phyloP scores from a whole-genome alignment of 225 moss, liverwort and hornwort genomes.

The Bryum argenteum region DNA sequence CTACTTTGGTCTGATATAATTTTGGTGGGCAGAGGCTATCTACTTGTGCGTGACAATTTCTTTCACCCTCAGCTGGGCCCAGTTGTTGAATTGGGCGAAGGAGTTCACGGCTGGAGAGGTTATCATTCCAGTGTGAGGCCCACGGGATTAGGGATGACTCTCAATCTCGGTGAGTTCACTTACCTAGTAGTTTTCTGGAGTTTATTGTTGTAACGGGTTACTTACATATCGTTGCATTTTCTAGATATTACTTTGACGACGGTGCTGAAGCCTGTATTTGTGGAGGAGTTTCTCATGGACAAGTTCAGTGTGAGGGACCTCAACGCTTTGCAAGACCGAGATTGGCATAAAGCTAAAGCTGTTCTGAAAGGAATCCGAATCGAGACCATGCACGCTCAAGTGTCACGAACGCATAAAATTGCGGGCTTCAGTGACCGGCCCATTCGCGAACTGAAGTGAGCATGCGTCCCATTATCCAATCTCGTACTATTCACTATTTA shows the following conservation, averaged over 20 bases:
- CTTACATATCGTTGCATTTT: background rate
- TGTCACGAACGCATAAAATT: slow-evolving; percentile 66
- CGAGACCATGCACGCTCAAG: slow-evolving; percentile 62
- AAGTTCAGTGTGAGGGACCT: slow-evolving; percentile 57
- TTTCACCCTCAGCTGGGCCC: slow-evolving; percentile 74
- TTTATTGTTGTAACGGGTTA: background rate
- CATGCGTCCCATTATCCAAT: background rate
- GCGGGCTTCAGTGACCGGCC: slow-evolving; percentile 60
- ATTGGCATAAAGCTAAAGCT: slow-evolving; percentile 73
- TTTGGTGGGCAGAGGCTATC: slow-evolving; percentile 61
- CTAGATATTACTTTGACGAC: slow-evolving; percentile 90
- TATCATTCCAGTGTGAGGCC: slow-evolving; percentile 88
- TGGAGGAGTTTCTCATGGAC: slow-evolving; percentile 59
- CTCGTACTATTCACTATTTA: too few species aligned
- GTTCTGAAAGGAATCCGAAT: slow-evolving; percentile 69
- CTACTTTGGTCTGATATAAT: background rate
- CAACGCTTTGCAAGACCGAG: slow-evolving; percentile 40
- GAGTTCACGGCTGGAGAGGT: slow-evolving; percentile 90
- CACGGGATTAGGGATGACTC: slow-evolving; percentile 65
- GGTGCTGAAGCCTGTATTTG: slow-evolving; percentile 68
- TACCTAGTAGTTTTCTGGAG: too few species aligned
- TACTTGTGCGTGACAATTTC: slow-evolving; percentile 84
- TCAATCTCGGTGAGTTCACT: slow-evolving; percentile 74
- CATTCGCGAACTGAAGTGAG: slow-evolving; percentile 63
- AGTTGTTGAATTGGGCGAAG: slow-evolving; percentile 77